phyloP scores from a whole-genome alignment of 179 eudicot genomes.

The Patellifolia procumbens region DNA sequence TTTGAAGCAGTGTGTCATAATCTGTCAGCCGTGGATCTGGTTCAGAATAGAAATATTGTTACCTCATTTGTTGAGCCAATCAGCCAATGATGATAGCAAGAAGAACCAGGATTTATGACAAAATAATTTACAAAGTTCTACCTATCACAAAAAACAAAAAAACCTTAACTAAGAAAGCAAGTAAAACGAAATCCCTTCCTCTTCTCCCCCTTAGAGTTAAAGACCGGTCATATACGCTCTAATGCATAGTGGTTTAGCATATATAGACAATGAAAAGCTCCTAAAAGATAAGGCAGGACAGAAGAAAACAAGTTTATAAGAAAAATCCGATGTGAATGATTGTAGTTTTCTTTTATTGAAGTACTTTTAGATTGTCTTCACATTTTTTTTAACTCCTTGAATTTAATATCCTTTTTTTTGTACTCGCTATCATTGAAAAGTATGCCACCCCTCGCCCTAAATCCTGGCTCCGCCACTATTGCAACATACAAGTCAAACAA shows the following conservation, averaged over 20 bases:
- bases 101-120: not conserved
- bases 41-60: conserved; percentile 26
- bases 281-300: not conserved
- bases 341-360: no score
- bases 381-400: no score
- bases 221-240: not conserved
- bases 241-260: not conserved
- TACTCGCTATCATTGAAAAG: no score
- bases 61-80: conserved; percentile 15
- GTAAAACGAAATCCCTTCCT: not conserved
- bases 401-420: no score
- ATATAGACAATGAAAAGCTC: not conserved
- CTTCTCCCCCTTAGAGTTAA: not conserved
- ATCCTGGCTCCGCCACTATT: no score
- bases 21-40: conserved; percentile 97
- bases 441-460: no score
- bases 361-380: no score
- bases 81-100: not conserved
- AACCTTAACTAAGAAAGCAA: not conserved
- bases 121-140: not conserved
- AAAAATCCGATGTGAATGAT: no score
- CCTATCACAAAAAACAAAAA: not conserved
- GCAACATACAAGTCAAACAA: no score
- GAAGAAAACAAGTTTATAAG: not conserved
- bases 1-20: conserved; percentile 86